Base-by-base conservation (phyloP, 148 eudicot genomes). In the Amaranthus hypochondriacus region DNA sequence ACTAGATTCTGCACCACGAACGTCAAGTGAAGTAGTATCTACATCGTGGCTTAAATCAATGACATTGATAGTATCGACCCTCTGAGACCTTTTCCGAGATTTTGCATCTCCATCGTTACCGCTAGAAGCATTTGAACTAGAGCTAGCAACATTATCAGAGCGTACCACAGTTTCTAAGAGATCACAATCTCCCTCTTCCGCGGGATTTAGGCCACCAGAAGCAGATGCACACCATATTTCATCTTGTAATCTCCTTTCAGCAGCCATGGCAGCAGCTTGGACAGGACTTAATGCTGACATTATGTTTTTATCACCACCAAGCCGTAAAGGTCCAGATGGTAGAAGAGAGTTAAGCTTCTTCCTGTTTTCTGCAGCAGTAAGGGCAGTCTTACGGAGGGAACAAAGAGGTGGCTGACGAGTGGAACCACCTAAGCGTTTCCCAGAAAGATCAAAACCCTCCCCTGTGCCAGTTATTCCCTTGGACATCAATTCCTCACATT, bases 221-320 rank as follows among this genome's bases (percentile, higher is more conserved):
- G 78, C 83, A 18, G 93, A 86, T 39, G 86, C 92, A 86, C 99
- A 95, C 99, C 99, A 95, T 48, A 92, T 80, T 50, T 95, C 92
- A 80, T 95, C 99, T 65, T 83, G 92, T 49, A 90, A 77, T 81
- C 99, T 92, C 86, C 99, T 88, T 80, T 92, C 97, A 14, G 99
- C 97, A 74, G 99, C 99, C 99, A 95, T 95, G 66, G 96, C 99
- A 80, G 99, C 99, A 76, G 99, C 99, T 85, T 95, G 97, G 42
- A 83, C 79, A 4, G 99, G 99, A 79, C 79, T 88, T 58, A 95
- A 85, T 48, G 91, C 83, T 77, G 69, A 73, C 96, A 86, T 95
- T 44, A 92, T 83, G 71, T 84, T 84, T 73, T 80, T 89, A 80
- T 95, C 96, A 62, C 99, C 97, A 73, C 99, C 99, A 72, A 95